phyloP scores from a whole-genome alignment of 2,329 filamentous ascomycete species.

The Fusarium globosum region DNA sequence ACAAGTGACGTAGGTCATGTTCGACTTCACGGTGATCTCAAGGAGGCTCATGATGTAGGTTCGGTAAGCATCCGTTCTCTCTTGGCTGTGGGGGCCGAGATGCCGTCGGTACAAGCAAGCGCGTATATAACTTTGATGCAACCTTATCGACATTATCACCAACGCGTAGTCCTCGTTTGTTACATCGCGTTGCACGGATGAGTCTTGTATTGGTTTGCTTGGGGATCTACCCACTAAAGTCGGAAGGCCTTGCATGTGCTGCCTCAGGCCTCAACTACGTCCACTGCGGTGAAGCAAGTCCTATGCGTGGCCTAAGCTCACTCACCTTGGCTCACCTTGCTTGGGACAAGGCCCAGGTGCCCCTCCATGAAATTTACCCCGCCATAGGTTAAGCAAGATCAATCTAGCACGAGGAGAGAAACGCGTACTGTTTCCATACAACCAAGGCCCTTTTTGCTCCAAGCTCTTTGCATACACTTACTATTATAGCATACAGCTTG shows the following conservation, averaged over 20 bases:
- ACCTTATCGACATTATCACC: constrained; percentile 8
- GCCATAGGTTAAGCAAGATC: constrained; percentile 43
- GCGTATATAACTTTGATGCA: constrained; percentile 13
- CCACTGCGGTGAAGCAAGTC: not conserved
- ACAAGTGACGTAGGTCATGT: not conserved
- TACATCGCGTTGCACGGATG: constrained; percentile 1
- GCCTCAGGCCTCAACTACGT: constrained; percentile 18
- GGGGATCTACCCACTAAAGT: not conserved
- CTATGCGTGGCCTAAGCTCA: not conserved
- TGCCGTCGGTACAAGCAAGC: constrained; percentile 15
- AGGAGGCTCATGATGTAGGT: not conserved
- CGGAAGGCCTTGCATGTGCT: constrained; percentile 11
- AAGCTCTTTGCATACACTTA: not conserved
- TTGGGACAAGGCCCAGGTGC: constrained; percentile 26
- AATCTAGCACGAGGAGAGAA: constrained; percentile 26
- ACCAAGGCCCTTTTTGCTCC: constrained; percentile 31
- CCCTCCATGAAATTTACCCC: constrained; percentile 52
- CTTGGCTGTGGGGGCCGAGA: not conserved
- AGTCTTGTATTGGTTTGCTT: not conserved
- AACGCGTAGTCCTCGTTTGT: not conserved
- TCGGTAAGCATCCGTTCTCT: not conserved
- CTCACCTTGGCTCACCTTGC: not conserved
- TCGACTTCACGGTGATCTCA: not conserved
- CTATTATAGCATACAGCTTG: constrained; percentile 6
- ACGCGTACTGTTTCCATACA: constrained; percentile 45